Base-by-base conservation (phyloP, 2,329 filamentous ascomycete species). In the Onygena corvina region DNA sequence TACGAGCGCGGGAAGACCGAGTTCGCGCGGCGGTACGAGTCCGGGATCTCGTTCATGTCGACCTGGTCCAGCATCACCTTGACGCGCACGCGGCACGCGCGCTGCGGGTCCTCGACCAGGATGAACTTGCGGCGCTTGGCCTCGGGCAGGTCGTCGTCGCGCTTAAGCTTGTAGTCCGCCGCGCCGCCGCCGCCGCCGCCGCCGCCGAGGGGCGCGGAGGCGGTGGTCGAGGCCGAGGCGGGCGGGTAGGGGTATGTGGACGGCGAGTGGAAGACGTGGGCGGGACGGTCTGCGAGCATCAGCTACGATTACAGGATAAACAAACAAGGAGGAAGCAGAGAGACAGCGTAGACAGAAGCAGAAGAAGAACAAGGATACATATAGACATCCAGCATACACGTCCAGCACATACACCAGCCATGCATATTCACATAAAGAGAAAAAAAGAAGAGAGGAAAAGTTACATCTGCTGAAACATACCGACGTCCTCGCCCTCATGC, bases 401-500 rank as follows among this genome's bases (percentile, higher is more conserved):
- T n/a, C n/a, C n/a, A 57, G 57, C 60, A 21, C 36, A 40, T 40
- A 38, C 60, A 62, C 47, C 51, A 49, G 57, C 58, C 50, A 52
- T 54, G 31, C 51, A 55, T 42, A 52, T 49, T 35, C n/a, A 47
- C 16, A 58, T 59, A 60, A 56, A 55, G 25, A 16, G 46, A 45
- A 46, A 46, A 34, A 46, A 46, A 9, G 56, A 60, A 55, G 66
- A 62, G 63, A 59, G 60, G 40, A 33, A 55, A 56, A 52, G 54
- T 86, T 80, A 92, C 82, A 92, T 86, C 76, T 88, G 85, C 77
- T 87, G 83, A 76, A 89, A 94, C 88, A 93, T 94, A 94, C 88
- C 88, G 81, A 92, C 76, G 63, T 89, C 84, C 66, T 78, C 80
- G 53, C 65, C 61, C 64, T 79, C 82, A 64, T 85, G n/a, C n/a